phyloP scores from a whole-genome alignment of 768 basidiomycete genomes.

The Lentinus brumalis region DNA sequence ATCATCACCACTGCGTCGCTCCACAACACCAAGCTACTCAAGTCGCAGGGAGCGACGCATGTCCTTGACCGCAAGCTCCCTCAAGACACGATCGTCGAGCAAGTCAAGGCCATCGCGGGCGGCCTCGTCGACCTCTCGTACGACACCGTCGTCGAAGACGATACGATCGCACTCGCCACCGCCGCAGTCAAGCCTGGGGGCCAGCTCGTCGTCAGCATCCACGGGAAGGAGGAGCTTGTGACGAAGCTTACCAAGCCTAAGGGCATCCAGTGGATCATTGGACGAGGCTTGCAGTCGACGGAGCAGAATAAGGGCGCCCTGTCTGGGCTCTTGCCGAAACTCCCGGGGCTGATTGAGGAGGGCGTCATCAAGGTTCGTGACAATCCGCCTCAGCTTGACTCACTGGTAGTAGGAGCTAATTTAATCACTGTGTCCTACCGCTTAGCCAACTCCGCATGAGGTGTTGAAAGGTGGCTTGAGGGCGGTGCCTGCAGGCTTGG shows the following conservation, averaged over 20 bases:
- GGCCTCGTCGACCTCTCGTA: conserved; percentile 20
- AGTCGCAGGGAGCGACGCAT: conserved; percentile 18
- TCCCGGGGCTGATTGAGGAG: conserved; percentile 5
- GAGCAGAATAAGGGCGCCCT: conserved; percentile 8
- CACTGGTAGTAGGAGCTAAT: conserved; percentile 3
- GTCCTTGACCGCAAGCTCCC: conserved; percentile 9
- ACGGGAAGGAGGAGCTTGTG: neutral
- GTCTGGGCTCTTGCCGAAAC: neutral
- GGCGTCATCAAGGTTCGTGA: conserved; percentile 3
- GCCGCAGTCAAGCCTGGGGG: conserved; percentile 23
- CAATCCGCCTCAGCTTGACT: conserved; percentile 16
- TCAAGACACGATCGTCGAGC: neutral
- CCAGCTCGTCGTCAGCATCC: conserved; percentile 10
- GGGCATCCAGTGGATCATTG: neutral
- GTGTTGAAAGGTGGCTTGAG: conserved; percentile 27
- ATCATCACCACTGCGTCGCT: conserved; percentile 18
- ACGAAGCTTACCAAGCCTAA: neutral
- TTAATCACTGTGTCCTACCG: too few species aligned
- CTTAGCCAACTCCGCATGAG: conserved; percentile 28
- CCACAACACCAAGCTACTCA: conserved; percentile 6
- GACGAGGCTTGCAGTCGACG: neutral
- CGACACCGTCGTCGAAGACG: conserved; percentile 17
- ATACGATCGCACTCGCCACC: conserved; percentile 20
- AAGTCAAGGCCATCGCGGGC: conserved; percentile 13
- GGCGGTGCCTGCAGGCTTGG: conserved; percentile 24